Evolutionary conservation across 2,329 filamentous ascomycete genomes (phyloP).

Genomic region (Colletotrichum scovillei): DNA sequence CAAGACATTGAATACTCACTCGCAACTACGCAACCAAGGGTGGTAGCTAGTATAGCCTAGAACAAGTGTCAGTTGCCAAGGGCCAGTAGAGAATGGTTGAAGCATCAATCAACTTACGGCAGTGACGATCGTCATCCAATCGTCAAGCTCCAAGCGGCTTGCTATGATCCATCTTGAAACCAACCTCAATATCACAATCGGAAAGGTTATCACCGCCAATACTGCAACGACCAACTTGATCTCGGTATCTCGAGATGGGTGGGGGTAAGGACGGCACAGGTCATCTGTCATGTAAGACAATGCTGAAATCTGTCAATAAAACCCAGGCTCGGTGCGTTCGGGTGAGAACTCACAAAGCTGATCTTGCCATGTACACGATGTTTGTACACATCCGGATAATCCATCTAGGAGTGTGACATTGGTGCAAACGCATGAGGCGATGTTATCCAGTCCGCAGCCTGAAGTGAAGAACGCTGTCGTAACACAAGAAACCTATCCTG

Average conservation of each 20-base stretch:
- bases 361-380: constrained; percentile 14
- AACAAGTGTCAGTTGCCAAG: not conserved
- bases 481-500: not conserved
- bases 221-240: constrained; percentile 18
- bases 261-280: constrained; percentile 16
- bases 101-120: not conserved
- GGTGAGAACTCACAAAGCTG: constrained; percentile 7
- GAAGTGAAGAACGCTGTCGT: not conserved
- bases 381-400: constrained; percentile 18
- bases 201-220: constrained; percentile 10
- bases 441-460: constrained; percentile 5
- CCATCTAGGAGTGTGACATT: constrained; percentile 18
- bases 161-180: constrained; percentile 4
- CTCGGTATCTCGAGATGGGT: constrained; percentile 1
- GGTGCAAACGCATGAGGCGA: constrained; percentile 24
- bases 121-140: constrained; percentile 21
- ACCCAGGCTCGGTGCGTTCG: fast-evolving
- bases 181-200: constrained; percentile 17
- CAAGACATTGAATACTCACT: not conserved
- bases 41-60: not conserved
- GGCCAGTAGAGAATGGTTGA: too few relatives aligned
- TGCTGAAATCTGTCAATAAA: not conserved
- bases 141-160: constrained; percentile 6
- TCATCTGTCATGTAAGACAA: constrained; percentile 7
- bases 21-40: constrained; percentile 10